phyloP scores from a whole-genome alignment of 176 grass and related monocot genomes.

The Carex scoparia region DNA sequence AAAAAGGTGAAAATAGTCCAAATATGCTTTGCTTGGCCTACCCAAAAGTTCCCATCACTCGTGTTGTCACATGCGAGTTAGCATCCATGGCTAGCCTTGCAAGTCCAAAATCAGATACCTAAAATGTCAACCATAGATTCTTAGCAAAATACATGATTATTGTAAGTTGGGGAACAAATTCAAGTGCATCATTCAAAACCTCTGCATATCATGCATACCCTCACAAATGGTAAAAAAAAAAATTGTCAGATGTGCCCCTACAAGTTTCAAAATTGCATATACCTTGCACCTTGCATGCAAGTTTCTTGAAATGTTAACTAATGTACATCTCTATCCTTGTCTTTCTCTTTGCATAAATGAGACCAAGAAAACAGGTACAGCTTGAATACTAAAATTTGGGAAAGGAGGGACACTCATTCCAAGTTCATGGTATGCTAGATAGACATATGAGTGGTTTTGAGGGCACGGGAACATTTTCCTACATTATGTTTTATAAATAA shows the following conservation, averaged over 20 bases:
- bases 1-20: background rate
- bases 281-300: background rate
- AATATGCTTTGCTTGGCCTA: conserved; percentile 29
- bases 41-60: conserved; percentile 99
- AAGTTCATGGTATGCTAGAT: background rate
- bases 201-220: background rate
- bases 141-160: conserved; percentile 9
- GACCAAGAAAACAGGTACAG: background rate
- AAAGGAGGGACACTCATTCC: background rate
- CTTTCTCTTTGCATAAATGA: background rate
- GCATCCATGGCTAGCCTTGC: conserved; percentile 86
- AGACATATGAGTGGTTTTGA: conserved; percentile 14
- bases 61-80: conserved; percentile 85
- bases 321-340: background rate
- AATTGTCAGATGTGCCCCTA: background rate
- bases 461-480: background rate
- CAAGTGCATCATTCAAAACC: background rate
- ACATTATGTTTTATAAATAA: conserved; percentile 22
- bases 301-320: conserved; percentile 1
- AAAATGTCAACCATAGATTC: background rate
- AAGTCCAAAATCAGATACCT: conserved; percentile 99
- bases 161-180: background rate
- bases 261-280: background rate
- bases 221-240: background rate
- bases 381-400: background rate